Percentiles rank a stretch among this genome's conserved stretches.
Evolutionary conservation across 2,329 filamentous ascomycete genomes (phyloP).

Genomic region (Fusarium sulawesiense): DNA sequence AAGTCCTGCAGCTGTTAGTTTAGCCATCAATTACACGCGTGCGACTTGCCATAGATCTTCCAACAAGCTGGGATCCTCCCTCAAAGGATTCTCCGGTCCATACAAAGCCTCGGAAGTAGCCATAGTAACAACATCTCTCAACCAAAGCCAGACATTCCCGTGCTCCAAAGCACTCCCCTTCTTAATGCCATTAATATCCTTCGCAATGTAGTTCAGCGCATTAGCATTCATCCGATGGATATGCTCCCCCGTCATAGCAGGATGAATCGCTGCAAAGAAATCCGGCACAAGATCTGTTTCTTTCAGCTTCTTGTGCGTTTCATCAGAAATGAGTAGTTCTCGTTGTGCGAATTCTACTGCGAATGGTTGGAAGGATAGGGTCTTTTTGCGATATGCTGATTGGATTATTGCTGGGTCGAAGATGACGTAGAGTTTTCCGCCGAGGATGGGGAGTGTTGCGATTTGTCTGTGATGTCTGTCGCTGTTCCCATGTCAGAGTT

Average conservation of each 20-base stretch:
- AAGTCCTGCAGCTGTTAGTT: constrained; percentile 1
- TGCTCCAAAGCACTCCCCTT: neutral
- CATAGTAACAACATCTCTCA: constrained; percentile 47
- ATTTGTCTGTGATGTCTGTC: constrained; percentile 47
- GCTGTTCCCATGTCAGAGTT: neutral
- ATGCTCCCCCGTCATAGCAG: constrained; percentile 48
- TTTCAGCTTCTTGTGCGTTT: constrained; percentile 31
- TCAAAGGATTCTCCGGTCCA: constrained; percentile 27
- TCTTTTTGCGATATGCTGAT: constrained; percentile 55
- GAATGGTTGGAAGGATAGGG: constrained; percentile 58
- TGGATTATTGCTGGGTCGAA: constrained; percentile 55
- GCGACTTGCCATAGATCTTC: constrained; percentile 29
- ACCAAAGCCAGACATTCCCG: constrained; percentile 49
- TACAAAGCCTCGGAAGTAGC: constrained; percentile 28
- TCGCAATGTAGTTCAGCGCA: constrained; percentile 51
- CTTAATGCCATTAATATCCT: constrained; percentile 44
- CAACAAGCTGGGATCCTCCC: neutral
- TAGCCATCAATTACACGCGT: no score
- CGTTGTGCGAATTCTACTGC: constrained; percentile 52
- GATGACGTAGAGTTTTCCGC: constrained; percentile 58
- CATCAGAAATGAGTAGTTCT: constrained; percentile 52
- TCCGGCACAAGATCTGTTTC: constrained; percentile 47
- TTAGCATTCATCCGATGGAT: constrained; percentile 51
- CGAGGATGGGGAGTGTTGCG: constrained; percentile 59
- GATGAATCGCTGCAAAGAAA: constrained; percentile 52